Percentiles rank a stretch among this genome's conserved stretches.
phyloP scores from a whole-genome alignment of 306 rosid genomes.

The Acacia melanoxylon region DNA sequence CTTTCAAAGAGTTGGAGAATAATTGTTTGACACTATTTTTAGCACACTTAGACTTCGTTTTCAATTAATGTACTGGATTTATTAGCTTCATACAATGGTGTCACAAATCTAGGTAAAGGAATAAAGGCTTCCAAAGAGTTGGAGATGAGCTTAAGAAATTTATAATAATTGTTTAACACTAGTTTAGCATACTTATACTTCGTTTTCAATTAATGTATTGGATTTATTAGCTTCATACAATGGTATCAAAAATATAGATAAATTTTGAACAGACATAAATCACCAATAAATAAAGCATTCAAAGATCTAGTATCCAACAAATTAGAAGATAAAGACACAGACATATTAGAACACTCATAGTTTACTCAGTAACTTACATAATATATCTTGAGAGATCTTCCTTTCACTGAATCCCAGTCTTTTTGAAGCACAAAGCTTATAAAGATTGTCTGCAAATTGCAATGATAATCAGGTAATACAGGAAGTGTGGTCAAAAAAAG shows the following conservation, averaged over 20 bases:
- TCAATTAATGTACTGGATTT: background rate
- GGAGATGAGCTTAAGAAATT: background rate
- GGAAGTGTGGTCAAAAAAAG: background rate
- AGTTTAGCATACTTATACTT: background rate
- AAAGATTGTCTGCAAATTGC: background rate
- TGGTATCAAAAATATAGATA: background rate
- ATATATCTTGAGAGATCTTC: background rate
- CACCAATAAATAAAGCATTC: background rate
- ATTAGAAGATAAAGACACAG: background rate
- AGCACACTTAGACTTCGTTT: background rate
- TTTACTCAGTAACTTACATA: background rate
- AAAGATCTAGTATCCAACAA: background rate
- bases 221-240: background rate
- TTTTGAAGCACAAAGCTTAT: background rate
- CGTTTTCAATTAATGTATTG: background rate
- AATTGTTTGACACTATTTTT: background rate
- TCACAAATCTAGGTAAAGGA: background rate
- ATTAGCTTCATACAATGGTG: background rate
- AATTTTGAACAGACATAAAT: background rate
- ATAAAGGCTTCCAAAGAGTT: background rate
- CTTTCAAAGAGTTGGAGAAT: background rate
- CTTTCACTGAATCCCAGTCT: background rate
- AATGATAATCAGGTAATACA: background rate
- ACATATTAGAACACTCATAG: background rate
- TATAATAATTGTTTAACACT: background rate